Conservation (phyloP, 495 filamentous ascomycete species). For the Copromyces sp. region DNA sequence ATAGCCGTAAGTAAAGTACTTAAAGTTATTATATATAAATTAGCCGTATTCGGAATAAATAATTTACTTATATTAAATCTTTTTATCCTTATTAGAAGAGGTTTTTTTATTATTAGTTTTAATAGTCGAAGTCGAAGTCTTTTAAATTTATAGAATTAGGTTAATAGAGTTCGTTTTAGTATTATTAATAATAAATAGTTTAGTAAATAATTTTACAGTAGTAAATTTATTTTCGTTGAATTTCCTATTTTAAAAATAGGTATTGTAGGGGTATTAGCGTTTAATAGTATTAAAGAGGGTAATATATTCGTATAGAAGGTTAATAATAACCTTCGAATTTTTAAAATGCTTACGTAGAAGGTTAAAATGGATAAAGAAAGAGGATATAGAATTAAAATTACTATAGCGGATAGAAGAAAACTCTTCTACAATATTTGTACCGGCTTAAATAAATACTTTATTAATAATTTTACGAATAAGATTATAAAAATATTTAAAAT, state of each 20-base stretch:
- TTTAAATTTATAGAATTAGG: neutral
- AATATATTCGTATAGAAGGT: neutral
- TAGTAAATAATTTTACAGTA: neutral
- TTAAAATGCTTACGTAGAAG: neutral
- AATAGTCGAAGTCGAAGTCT: too few relatives aligned
- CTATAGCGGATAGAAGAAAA: neutral
- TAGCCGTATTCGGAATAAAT: neutral
- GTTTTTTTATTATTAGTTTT: neutral
- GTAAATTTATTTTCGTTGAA: neutral
- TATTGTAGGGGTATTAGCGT: neutral
- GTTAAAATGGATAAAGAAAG: neutral
- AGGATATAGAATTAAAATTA: neutral
- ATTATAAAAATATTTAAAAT: neutral
- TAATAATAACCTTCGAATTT: too few relatives aligned
- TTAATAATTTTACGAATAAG: neutral
- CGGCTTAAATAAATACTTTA: neutral
- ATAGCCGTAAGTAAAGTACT: too few relatives aligned
- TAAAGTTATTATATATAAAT: neutral
- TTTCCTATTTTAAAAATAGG: too few relatives aligned
- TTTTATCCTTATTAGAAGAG: neutral
- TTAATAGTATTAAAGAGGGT: neutral
- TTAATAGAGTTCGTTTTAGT: neutral
- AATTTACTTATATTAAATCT: neutral
- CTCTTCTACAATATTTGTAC: neutral
- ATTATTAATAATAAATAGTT: neutral